A percentile compares a stretch with the other conserved stretches of the same genome.
phyloP scores from a whole-genome alignment of 2,329 filamentous ascomycete genomes.

The Pseudogymnoascus destructans region DNA sequence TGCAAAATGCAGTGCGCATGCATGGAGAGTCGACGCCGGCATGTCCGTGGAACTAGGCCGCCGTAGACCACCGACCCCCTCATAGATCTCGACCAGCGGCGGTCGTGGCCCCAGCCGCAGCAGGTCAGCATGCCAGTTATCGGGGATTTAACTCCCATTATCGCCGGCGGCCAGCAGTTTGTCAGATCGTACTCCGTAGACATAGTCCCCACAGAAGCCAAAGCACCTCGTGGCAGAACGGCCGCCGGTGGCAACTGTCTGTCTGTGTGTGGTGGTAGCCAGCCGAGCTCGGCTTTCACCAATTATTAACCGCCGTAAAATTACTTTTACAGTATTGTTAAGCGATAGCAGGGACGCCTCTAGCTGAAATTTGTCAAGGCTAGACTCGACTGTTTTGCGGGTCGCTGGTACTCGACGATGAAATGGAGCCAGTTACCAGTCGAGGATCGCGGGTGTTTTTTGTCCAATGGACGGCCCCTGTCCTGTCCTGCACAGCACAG shows the following conservation, averaged over 20 bases:
- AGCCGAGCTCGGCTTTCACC: background rate
- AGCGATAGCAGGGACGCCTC: background rate
- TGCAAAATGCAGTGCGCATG: constrained; percentile 1
- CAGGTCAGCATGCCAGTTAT: background rate
- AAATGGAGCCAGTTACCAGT: background rate
- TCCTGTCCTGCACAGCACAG: background rate
- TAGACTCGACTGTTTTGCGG: constrained; percentile 4
- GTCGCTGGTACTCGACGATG: background rate
- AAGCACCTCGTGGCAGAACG: background rate
- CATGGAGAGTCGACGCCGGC: background rate
- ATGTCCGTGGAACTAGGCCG: background rate
- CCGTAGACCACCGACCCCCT: background rate
- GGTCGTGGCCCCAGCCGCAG: background rate
- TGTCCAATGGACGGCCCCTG: background rate
- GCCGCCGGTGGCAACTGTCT: background rate
- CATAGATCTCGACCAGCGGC: background rate
- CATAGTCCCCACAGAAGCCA: background rate
- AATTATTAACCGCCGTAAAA: background rate
- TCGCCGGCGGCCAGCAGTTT: background rate
- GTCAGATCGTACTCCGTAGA: background rate
- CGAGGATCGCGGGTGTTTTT: background rate
- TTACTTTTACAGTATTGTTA: background rate
- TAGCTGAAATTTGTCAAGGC: background rate
- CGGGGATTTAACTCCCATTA: background rate
- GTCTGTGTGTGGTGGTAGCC: background rate